These are phyloP conservation scores for Litchi chinensis DNA, from an alignment of 345 rosid genomes.

Conservation along the genomic window DNA sequence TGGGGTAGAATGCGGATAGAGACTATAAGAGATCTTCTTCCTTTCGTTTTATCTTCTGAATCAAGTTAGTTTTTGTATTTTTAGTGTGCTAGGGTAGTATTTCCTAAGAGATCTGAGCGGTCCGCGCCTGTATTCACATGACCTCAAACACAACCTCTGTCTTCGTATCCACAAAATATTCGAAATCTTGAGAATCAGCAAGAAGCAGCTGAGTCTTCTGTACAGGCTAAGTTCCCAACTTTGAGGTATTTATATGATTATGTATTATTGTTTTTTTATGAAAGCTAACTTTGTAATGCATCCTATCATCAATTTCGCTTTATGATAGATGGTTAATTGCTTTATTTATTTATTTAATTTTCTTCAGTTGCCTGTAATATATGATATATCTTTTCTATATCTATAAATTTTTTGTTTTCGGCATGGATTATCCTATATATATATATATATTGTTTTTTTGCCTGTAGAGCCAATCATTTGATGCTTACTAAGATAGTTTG, in stretches of 20 bases:
- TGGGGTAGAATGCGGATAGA: not conserved
- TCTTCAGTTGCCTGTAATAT: not conserved
- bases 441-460: not conserved
- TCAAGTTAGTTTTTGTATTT: constrained; percentile 28
- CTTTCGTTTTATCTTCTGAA: constrained; percentile 15
- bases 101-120: constrained; percentile 90
- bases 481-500: not conserved
- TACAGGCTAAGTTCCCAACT: constrained; percentile 84
- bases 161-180: constrained; percentile 80
- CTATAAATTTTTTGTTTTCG: no score
- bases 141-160: constrained; percentile 88
- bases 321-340: not conserved
- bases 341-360: not conserved
- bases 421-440: no score
- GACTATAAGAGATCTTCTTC: constrained; percentile 9
- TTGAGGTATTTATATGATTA: constrained; percentile 57
- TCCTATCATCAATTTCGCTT: not conserved
- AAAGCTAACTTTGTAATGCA: not conserved
- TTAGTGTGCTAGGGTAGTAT: constrained; percentile 98
- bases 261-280: constrained; percentile 16
- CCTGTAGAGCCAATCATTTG: not conserved
- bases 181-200: constrained; percentile 56
- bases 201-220: no score
- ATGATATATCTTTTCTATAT: not conserved
- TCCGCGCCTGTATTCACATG: constrained; percentile 94